Base-by-base conservation (phyloP, 257 asterid genomes). In the Scutellaria baicalensis region DNA sequence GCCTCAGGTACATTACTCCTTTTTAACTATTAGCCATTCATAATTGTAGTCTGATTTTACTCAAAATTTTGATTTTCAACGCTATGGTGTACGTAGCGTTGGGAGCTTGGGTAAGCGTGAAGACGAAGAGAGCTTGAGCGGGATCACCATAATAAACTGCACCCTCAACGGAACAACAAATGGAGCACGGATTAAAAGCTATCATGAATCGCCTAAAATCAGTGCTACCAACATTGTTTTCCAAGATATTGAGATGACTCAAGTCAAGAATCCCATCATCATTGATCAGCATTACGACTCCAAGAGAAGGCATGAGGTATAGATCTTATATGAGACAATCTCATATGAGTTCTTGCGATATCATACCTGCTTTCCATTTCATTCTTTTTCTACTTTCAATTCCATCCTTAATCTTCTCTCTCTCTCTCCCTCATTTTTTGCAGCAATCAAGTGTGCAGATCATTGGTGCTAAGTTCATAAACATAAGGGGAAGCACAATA, bases 141-240 rank as follows among this genome's bases (percentile, higher is more conserved):
- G 81, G 9, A 44, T 92, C 16, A 68, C 62, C 1, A 33, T 90
- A 70, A 67, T 1, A 3, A 85, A 88, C 17, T 90, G 96, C 72
- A 86, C 91, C 8, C 52, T 86, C 33, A 77, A 27, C 9, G 82
- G 85, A 5, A 86, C 98, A 8, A 82, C 86, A 12, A 89, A 92
- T 10, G 96, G 98, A 0, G 96, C 88, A 7, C 80, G 98, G 69
- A 88, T 92, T 76, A 92, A 90, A 67, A 86, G 89, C 14, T 88
- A 67, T 75, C 86, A 77, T 56, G 71, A 12, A 0, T 88, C 97
- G 0, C 88, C 95, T 0, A 1, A 33, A 2, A 9, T 89, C 0
- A 6, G 20, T 1, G 91, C 85, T 40, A 9, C 77, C 7, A 69
- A 59, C 35, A 78, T 91, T 12, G 5, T 73, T 5, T 91, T 38